These are phyloP conservation scores for Xerophyta viscosa DNA, from an alignment of 106 monocot species.

Conservation along the genomic window DNA sequence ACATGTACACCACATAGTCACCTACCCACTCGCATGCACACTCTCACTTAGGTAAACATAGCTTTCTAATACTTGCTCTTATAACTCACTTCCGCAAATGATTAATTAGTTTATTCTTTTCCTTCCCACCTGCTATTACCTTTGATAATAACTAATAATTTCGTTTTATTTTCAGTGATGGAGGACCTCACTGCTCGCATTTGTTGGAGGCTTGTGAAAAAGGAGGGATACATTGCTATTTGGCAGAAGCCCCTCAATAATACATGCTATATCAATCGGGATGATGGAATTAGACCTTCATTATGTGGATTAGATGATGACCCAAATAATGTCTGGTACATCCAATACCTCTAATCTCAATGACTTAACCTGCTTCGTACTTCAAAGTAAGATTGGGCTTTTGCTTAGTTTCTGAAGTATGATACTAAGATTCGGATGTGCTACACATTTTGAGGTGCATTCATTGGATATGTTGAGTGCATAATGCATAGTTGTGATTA, in stretches of 20 bases:
- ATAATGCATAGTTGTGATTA: too few species aligned
- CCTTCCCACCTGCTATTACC: too few species aligned
- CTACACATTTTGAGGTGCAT: too few species aligned
- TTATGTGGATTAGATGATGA: constrained; percentile 66
- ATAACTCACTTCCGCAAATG: too few species aligned
- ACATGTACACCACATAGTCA: too few species aligned
- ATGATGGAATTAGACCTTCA: constrained; percentile 41
- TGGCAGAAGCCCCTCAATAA: constrained; percentile 88
- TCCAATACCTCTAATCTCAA: constrained; percentile 3
- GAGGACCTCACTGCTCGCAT: constrained; percentile 70
- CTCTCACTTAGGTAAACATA: too few species aligned
- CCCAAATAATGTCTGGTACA: constrained; percentile 75
- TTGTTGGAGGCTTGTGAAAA: constrained; percentile 88
- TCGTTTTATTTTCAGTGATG: constrained; percentile 59
- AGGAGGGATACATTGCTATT: constrained; percentile 88
- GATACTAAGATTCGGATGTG: too few species aligned
- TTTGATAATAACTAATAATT: too few species aligned
- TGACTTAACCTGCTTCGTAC: not conserved
- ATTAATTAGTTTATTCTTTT: too few species aligned
- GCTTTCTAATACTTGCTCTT: too few species aligned
- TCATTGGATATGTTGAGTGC: too few species aligned
- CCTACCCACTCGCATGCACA: too few species aligned
- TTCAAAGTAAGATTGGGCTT: not conserved
- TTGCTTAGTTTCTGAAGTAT: not conserved
- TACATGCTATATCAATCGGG: constrained; percentile 51